A percentile compares a stretch with the other conserved stretches of the same genome.
Evolutionary conservation across 2,329 filamentous ascomycete species (phyloP).

Genomic region (Beauveria medogensis): DNA sequence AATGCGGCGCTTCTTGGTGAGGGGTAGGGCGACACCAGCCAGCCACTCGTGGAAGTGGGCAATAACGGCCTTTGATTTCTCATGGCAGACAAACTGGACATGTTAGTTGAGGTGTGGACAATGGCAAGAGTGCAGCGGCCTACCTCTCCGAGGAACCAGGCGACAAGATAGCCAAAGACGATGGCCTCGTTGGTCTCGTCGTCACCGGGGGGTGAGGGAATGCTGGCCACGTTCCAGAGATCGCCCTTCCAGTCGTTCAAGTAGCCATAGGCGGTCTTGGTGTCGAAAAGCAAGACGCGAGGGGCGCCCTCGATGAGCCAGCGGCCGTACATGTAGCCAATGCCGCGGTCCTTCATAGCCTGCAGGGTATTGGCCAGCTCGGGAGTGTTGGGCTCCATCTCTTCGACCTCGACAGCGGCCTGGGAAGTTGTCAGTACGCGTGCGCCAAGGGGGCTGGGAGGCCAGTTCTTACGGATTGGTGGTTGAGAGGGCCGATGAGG

Average conservation of each 20-base stretch:
- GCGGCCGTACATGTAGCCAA: slow-evolving; percentile 83
- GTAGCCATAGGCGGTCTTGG: slow-evolving; percentile 82
- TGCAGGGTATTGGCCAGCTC: slow-evolving; percentile 76
- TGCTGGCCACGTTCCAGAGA: slow-evolving; percentile 85
- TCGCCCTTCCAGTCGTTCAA: slow-evolving; percentile 96
- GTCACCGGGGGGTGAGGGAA: slow-evolving; percentile 86
- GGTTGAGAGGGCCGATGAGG: slow-evolving; percentile 88
- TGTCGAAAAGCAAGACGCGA: slow-evolving; percentile 88
- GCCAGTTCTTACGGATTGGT: slow-evolving; percentile 61
- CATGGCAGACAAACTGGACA: slow-evolving; percentile 78
- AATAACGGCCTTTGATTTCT: slow-evolving; percentile 85
- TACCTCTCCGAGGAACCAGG: slow-evolving; percentile 98
- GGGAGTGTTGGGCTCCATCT: slow-evolving; percentile 74
- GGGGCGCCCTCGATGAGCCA: slow-evolving; percentile 98
- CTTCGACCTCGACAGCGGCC: slow-evolving; percentile 97
- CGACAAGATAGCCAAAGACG: slow-evolving; percentile 93
- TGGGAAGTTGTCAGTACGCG: slow-evolving; percentile 27
- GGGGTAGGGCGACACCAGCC: slow-evolving; percentile 82
- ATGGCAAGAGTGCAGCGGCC: slow-evolving; percentile 16
- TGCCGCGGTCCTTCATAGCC: slow-evolving; percentile 87
- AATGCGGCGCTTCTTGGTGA: slow-evolving; percentile 89
- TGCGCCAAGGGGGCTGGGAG: not conserved
- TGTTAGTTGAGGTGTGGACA: slow-evolving; percentile 11
- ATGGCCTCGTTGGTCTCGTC: slow-evolving; percentile 96
- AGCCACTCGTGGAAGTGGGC: slow-evolving; percentile 99